phyloP scores from a whole-genome alignment of 306 rosid species.

The Abrus pulchellus region DNA sequence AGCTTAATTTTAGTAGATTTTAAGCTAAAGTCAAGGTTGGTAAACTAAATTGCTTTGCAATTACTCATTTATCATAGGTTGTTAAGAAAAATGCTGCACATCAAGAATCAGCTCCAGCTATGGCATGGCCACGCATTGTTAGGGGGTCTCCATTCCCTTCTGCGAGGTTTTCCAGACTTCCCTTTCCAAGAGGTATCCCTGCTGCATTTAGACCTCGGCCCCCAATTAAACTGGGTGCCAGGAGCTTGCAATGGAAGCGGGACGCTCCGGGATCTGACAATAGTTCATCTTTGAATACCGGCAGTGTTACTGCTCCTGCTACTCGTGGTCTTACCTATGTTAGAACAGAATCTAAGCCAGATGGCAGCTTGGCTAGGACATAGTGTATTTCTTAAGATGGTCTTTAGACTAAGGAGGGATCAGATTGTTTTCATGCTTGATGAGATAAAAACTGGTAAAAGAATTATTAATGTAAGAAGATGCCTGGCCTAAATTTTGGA shows the following conservation, averaged over 20 bases:
- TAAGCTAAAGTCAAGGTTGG: slow-evolving; percentile 10
- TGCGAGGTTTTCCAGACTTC: slow-evolving; percentile 74
- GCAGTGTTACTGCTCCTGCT: slow-evolving; percentile 50
- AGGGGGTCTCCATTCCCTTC: slow-evolving; percentile 70
- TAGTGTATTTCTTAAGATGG: slow-evolving; percentile 42
- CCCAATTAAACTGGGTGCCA: slow-evolving; percentile 72
- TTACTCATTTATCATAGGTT: slow-evolving; percentile 60
- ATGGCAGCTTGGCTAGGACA: slow-evolving; percentile 58
- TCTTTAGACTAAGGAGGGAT: not conserved
- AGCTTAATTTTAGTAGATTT: not conserved
- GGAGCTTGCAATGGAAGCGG: slow-evolving; percentile 98
- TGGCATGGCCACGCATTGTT: slow-evolving; percentile 71
- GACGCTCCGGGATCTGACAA: slow-evolving; percentile 71
- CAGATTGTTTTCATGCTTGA: slow-evolving; percentile 25
- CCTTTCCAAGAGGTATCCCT: slow-evolving; percentile 79
- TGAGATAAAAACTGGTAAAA: slow-evolving; percentile 21
- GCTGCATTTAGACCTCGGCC: slow-evolving; percentile 78
- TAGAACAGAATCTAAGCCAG: slow-evolving; percentile 87
- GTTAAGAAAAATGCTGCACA: slow-evolving; percentile 76
- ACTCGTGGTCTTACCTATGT: slow-evolving; percentile 85
- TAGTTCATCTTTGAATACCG: slow-evolving; percentile 54
- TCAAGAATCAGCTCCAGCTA: slow-evolving; percentile 65
- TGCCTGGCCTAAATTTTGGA: slow-evolving; percentile 40
- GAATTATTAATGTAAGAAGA: slow-evolving; percentile 24
- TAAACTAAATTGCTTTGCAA: slow-evolving; percentile 21